Percentiles rank a stretch among this genome's conserved stretches.
phyloP scores from a whole-genome alignment of 768 basidiomycete genomes.

The Lentinula sp. region DNA sequence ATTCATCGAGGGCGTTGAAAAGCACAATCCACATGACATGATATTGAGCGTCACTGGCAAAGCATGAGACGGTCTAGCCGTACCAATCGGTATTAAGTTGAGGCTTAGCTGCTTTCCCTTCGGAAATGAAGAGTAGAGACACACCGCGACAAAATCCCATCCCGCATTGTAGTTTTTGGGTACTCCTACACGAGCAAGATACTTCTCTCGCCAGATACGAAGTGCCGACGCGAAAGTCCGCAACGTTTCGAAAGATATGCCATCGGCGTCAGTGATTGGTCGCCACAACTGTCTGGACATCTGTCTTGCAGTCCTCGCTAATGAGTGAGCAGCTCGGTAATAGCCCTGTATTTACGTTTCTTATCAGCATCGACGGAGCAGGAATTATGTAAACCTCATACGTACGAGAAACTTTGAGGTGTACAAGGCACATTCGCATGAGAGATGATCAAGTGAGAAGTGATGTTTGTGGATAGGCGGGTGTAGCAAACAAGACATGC shows the following conservation, averaged over 20 bases:
- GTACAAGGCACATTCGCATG: not conserved
- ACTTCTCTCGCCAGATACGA: slow-evolving; percentile 68
- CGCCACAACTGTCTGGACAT: slow-evolving; percentile 81
- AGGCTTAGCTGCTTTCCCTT: not conserved
- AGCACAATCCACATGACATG: slow-evolving; percentile 90
- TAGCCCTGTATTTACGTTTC: slow-evolving; percentile 53
- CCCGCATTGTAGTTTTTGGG: slow-evolving; percentile 77
- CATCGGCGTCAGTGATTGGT: slow-evolving; percentile 69
- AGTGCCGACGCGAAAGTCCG: slow-evolving; percentile 50
- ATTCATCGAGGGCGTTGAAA: slow-evolving; percentile 79
- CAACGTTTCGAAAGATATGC: slow-evolving; percentile 67
- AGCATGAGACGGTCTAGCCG: slow-evolving; percentile 44
- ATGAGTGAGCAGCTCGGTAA: slow-evolving; percentile 74
- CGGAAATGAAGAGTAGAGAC: not conserved
- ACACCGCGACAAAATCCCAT: slow-evolving; percentile 82
- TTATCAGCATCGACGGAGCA: not conserved
- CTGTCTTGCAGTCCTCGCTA: slow-evolving; percentile 78
- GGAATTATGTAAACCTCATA: slow-evolving; percentile 7
- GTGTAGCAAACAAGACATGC: not conserved
- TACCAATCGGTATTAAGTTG: not conserved
- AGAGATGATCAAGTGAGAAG: not conserved
- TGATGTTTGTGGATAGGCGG: not conserved
- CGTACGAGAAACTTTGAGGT: slow-evolving; percentile 60
- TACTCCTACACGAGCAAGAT: slow-evolving; percentile 76
- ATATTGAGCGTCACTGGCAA: slow-evolving; percentile 83